phyloP scores from a whole-genome alignment of 345 rosid species.

The Erysimum cheiranthoides region DNA sequence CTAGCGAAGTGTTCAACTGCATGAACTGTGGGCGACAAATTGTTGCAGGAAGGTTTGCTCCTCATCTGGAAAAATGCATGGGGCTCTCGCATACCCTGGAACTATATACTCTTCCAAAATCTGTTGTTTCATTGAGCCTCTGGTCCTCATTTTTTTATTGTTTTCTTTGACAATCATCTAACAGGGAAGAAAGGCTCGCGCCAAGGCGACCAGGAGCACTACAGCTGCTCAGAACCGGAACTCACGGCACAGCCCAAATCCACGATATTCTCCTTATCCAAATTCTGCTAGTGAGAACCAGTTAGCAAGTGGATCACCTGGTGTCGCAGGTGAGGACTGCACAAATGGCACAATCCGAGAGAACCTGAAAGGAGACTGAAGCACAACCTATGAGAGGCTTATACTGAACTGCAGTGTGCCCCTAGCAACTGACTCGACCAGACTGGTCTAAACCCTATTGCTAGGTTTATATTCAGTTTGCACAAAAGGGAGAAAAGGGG shows the following conservation, averaged over 20 bases:
- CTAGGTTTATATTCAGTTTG: constrained; percentile 28
- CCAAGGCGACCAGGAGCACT: constrained; percentile 84
- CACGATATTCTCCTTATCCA: constrained; percentile 57
- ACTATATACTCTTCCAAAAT: background rate
- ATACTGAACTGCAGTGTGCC: constrained; percentile 16
- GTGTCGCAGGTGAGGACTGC: constrained; percentile 62
- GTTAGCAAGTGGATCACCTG: constrained; percentile 64
- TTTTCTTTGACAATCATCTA: constrained; percentile 35
- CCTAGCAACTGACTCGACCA: constrained; percentile 25
- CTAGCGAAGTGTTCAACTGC: constrained; percentile 83
- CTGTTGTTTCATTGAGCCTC: background rate
- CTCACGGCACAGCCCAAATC: constrained; percentile 65
- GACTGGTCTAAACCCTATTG: constrained; percentile 17
- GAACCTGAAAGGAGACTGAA: constrained; percentile 46
- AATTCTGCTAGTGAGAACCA: constrained; percentile 57
- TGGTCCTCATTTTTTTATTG: constrained; percentile 17
- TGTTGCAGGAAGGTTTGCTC: constrained; percentile 94
- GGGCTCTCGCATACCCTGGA: constrained; percentile 48
- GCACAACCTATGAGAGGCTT: constrained; percentile 30
- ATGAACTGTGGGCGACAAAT: constrained; percentile 91
- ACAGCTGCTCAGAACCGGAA: constrained; percentile 76
- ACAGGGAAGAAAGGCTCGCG: constrained; percentile 95
- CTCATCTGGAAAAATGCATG: constrained; percentile 97
- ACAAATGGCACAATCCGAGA: constrained; percentile 55
- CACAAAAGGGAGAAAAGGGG: constrained; percentile 17